Base-by-base conservation (phyloP, 108 stramenopile genomes). In the Aurantiochytrium sp. region DNA sequence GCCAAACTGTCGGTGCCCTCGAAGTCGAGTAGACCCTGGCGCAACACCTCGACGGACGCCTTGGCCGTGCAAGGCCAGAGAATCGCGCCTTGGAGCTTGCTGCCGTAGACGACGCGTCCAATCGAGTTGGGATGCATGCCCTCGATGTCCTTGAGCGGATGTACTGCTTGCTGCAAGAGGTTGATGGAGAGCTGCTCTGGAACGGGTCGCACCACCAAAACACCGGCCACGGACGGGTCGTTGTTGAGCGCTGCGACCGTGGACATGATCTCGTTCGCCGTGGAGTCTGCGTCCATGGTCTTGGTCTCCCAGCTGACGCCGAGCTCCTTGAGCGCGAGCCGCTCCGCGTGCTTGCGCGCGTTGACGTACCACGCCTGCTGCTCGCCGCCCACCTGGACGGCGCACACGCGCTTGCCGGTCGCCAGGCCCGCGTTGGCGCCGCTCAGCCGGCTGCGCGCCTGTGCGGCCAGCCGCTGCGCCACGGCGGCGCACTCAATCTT, bases 81-180 rank as follows among this genome's bases (percentile, higher is more conserved):
- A 45, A 83, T 83, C 1, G 45, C 76, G 23, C 45, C 76, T 23
- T 83, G 49, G n/a, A 53, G 45, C 51, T 83, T 83, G 76, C 76
- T 83, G 12, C 76, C 76, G 23, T 83, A 83, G 49, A 83, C 76
- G 23, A 83, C 76, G 49, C 51, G 45, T 3, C 76, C 76, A 53
- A 83, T 83, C 43, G 76, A 83, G 76, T 53, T 53, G 25, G 76
- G 76, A 4, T 83, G 76, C 76, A 83, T 83, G n/a, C 76, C 76
- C 23, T 83, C 76, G 0, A 83, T 83, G 51, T 83, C 76, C 51
- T 83, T 83, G 49, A 83, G 76, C 45, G 76, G 76, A 28, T 83
- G 49, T 23, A 83, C 76, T 6, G 76, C 76, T 45, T 83, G 76
- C 76, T 83, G 76, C 49, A 83, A 23, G 6, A 83, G 51, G 18